Evolutionary conservation across 371 early-diverging fungal genomes (phyloP), one percentile per base, ranked within the genome.

Genomic region (Mortierella sp.): DNA sequence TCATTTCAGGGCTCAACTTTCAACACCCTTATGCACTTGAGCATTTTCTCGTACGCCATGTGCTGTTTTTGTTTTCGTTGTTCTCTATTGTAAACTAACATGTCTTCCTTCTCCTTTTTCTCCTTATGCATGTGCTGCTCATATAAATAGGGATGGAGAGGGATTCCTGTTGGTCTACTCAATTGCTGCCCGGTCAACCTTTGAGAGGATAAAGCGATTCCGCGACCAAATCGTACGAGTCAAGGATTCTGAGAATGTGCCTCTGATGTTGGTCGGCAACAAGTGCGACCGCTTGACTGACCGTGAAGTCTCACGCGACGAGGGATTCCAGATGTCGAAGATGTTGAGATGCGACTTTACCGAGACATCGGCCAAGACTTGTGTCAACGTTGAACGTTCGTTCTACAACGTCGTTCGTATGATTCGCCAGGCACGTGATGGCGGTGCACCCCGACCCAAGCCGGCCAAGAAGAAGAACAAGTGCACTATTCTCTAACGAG

Each of bases 191-290:
- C 93, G 96, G 46, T 94, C 94, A 48, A 95, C 98, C 16, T 97
- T 96, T 83, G 97, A 97, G 83, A 92, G 96, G 43, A 93, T 97
- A 81, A 92, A 93, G 81, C 91, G 93, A 79, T 97, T 96, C 89
- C 88, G 92, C 70, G 93, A 96, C 77, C 98, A 97, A 87, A 97
- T 97, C 74, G 89, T 90, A 78, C 93, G 97, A 41, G 96, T 97
- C 48, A 97, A 97, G 88, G 97, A 96, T 80, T 87, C 92, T 70
- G 94, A 94, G 46, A 90, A 92, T 74, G 93, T 96, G 29, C 97
- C 98, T 27, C 90, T 98, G 87, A 95, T 98, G 89, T 90, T 99
- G 38, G 96, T 99, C 29, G 99, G 98, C 74, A 99, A 98, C 91
- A 98, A 98, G 90, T 94, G 94, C 74, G 97, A 97, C 86, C 92